Evolutionary conservation across 2,329 filamentous ascomycete genomes (phyloP).

Genomic region (Pestalotiopsis sp.): DNA sequence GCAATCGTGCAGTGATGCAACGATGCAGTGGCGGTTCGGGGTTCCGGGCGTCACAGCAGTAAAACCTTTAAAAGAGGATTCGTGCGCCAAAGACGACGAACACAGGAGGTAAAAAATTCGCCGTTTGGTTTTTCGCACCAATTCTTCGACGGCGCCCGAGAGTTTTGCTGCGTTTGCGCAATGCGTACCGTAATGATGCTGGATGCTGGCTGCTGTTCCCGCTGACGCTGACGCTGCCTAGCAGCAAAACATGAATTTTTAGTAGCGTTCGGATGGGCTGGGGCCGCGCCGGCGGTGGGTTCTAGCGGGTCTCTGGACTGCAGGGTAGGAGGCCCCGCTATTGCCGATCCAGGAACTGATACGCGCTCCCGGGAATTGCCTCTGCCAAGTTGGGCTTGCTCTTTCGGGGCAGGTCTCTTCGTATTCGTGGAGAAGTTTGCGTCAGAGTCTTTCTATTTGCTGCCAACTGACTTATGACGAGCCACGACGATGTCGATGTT

Average conservation of each 20-base stretch:
- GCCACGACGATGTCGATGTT: neutral
- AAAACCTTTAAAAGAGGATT: neutral
- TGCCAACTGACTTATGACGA: neutral
- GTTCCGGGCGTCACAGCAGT: neutral
- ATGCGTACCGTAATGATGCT: neutral
- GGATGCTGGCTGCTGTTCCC: neutral
- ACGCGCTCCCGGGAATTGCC: neutral
- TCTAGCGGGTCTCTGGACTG: slow-evolving; percentile 2
- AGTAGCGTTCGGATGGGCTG: neutral
- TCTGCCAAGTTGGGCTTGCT: neutral
- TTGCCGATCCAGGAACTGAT: slow-evolving; percentile 12
- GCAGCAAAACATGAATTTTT: neutral
- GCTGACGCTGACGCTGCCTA: neutral
- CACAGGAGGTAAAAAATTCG: neutral
- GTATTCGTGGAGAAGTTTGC: neutral
- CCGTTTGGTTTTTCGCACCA: neutral
- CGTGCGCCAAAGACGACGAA: neutral
- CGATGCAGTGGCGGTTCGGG: neutral
- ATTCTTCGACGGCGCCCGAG: neutral
- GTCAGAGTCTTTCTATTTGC: neutral
- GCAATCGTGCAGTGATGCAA: neutral
- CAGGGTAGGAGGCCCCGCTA: slow-evolving; percentile 2
- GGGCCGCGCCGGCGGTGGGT: neutral
- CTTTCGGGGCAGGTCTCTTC: neutral
- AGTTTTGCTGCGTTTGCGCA: neutral